Evolutionary conservation across 139 green algal genomes (phyloP).

Genomic region (Volvox africanus): DNA sequence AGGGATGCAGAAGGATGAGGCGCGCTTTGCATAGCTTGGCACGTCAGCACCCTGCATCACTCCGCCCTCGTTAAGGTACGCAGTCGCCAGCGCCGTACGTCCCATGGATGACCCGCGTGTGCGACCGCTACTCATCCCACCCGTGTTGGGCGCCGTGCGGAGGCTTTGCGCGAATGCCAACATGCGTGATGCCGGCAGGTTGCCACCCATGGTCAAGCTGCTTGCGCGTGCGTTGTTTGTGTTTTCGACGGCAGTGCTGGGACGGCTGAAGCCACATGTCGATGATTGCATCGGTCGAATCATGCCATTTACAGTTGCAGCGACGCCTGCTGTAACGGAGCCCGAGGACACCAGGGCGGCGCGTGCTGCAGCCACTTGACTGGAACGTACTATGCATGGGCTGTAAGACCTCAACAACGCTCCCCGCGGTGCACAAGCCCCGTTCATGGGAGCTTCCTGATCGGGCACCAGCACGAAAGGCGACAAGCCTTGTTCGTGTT

Average conservation of each 20-base stretch:
- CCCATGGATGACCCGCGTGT: neutral
- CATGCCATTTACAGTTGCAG: neutral
- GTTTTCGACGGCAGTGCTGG: neutral
- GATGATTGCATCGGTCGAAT: neutral
- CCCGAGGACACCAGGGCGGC: neutral
- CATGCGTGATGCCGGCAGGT: neutral
- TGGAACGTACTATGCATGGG: neutral
- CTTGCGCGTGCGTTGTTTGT: too few species aligned
- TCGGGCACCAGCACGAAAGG: too few species aligned
- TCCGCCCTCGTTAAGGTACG: neutral
- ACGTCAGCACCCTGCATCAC: neutral
- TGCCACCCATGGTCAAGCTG: neutral
- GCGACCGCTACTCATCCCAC: neutral
- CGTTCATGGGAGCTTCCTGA: too few species aligned
- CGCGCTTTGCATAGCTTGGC: too few species aligned
- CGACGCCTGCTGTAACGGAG: neutral
- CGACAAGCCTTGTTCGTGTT: too few species aligned
- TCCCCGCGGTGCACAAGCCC: too few species aligned
- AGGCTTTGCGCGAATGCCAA: constrained; percentile 5
- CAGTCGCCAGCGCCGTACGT: neutral
- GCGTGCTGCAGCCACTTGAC: neutral
- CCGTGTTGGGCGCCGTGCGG: neutral
- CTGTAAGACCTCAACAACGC: neutral
- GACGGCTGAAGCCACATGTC: neutral
- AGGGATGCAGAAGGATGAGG: too few species aligned